These are phyloP conservation scores for Monosporascus sp. DNA, from an alignment of 2,329 filamentous ascomycete genomes.

Conservation along the genomic window DNA sequence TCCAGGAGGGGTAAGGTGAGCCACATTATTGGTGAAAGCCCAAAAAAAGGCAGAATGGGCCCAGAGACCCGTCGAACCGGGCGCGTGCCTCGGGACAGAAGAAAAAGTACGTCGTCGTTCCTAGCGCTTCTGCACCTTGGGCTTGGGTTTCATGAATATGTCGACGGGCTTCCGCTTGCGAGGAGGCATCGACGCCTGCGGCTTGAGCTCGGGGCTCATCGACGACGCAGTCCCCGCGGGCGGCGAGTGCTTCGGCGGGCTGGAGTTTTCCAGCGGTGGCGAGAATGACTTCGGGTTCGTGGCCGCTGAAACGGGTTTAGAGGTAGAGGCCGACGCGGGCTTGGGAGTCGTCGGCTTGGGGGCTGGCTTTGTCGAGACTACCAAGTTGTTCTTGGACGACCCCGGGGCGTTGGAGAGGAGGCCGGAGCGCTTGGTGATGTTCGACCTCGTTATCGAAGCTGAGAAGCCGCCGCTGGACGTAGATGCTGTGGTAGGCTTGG, in stretches of 20 bases:
- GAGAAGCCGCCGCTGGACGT: too few species aligned
- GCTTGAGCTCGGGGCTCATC: conserved; percentile 2
- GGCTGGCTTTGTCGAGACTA: not conserved
- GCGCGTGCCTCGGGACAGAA: not conserved
- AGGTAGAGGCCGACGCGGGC: not conserved
- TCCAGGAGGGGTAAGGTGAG: too few species aligned
- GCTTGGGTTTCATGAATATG: conserved; percentile 46
- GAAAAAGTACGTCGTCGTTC: not conserved
- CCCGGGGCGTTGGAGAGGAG: not conserved
- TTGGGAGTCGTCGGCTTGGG: conserved; percentile 5
- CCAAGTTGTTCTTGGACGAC: not conserved
- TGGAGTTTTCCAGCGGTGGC: not conserved
- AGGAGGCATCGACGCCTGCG: not conserved
- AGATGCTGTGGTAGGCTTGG: not conserved
- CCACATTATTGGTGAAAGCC: not conserved
- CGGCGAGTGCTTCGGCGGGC: not conserved
- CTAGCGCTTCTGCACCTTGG: conserved; percentile 24
- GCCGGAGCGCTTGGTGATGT: not conserved
- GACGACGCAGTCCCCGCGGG: conserved; percentile 1
- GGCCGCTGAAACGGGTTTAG: too few species aligned
- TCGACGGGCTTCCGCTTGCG: conserved; percentile 40
- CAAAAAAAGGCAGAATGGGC: not conserved
- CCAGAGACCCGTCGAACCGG: too few species aligned
- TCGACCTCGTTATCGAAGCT: not conserved
- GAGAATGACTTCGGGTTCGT: too few species aligned